phyloP scores from a whole-genome alignment of 2,329 filamentous ascomycete genomes.

The Aureobasidium sp. region DNA sequence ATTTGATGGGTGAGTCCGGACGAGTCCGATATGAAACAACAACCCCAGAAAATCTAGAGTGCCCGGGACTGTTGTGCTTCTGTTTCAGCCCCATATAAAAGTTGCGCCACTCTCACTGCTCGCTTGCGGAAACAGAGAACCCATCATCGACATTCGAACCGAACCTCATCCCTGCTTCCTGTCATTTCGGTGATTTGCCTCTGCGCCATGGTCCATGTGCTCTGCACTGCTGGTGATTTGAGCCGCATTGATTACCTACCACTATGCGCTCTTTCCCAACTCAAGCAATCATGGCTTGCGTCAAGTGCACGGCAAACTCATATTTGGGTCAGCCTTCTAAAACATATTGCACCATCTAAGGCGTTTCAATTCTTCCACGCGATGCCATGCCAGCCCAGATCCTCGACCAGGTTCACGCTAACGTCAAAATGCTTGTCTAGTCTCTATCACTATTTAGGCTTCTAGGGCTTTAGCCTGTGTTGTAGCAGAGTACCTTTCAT shows the following conservation, averaged over 20 bases:
- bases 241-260: background rate
- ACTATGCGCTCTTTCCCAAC: background rate
- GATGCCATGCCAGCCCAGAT: background rate
- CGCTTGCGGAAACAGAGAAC: conserved; percentile 5
- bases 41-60: background rate
- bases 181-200: background rate
- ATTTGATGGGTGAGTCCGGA: background rate
- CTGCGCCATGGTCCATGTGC: background rate
- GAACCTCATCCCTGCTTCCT: background rate
- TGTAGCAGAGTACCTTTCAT: background rate
- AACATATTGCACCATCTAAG: background rate
- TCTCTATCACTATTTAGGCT: background rate
- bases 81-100: conserved; percentile 7
- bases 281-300: background rate
- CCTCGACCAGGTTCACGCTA: background rate
- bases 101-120: conserved; percentile 3
- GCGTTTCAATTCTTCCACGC: conserved; percentile 4
- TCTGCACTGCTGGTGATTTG: background rate
- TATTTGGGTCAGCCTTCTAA: background rate
- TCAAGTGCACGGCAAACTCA: background rate
- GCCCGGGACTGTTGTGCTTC: background rate
- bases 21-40: background rate
- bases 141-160: background rate
- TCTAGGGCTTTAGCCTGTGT: conserved; percentile 3
- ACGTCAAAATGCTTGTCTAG: conserved; percentile 6